These are phyloP conservation scores for Nakazawaea anatomiae DNA, from an alignment of 805 yeast species.

Conservation along the genomic window DNA sequence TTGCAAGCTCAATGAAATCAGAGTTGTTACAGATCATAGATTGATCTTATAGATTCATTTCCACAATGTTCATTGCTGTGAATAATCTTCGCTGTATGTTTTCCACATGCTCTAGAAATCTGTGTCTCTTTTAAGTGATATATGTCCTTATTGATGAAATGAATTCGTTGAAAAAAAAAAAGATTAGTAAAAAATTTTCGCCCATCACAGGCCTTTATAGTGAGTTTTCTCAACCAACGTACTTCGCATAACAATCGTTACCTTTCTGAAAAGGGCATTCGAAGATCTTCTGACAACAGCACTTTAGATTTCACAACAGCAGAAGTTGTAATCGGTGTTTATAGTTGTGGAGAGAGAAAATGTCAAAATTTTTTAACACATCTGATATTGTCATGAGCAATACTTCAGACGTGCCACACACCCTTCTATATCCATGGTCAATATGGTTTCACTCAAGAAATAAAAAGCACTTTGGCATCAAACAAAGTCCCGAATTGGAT, in stretches of 20 bases:
- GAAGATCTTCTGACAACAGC: too few relatives aligned
- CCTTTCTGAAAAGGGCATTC: too few relatives aligned
- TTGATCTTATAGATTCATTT: too few relatives aligned
- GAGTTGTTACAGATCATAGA: too few relatives aligned
- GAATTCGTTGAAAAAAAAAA: not conserved
- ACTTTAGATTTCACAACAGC: too few relatives aligned
- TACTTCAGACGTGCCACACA: slow-evolving; percentile 17
- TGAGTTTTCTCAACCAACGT: not conserved
- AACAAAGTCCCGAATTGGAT: slow-evolving; percentile 12
- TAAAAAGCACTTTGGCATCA: slow-evolving; percentile 14
- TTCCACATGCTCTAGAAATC: too few relatives aligned
- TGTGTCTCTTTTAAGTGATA: too few relatives aligned
- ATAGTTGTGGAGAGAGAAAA: not conserved
- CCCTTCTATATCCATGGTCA: slow-evolving; percentile 43
- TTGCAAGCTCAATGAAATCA: too few relatives aligned
- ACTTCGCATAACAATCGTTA: not conserved
- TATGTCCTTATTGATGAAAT: not conserved
- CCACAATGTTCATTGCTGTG: too few relatives aligned
- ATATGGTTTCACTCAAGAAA: slow-evolving; percentile 40
- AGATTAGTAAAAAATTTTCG: not conserved
- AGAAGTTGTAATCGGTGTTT: too few relatives aligned
- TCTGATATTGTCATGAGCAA: not conserved
- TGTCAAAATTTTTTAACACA: slow-evolving; percentile 6
- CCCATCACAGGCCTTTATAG: not conserved
- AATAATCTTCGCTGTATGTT: too few relatives aligned